Base-by-base conservation (phyloP, 768 basidiomycete genomes). In the Hysterangium stoloniferum region DNA sequence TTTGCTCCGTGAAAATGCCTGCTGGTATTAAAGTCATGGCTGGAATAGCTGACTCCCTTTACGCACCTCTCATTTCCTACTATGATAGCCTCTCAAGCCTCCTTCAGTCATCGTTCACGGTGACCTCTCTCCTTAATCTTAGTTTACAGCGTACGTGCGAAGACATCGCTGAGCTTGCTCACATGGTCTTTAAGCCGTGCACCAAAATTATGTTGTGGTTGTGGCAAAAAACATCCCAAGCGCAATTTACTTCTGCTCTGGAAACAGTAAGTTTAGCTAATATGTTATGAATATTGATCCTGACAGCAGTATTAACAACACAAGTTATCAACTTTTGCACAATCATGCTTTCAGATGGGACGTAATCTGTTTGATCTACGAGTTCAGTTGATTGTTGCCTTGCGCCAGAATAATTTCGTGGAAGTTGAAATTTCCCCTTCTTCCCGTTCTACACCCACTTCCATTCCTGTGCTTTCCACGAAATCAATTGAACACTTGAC, bases 171-270 rank as follows among this genome's bases (percentile, higher is more conserved):
- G 69, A 67, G 57, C 56, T 87, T 13, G 77, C 78, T 2, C 82
- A 91, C 61, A 64, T 91, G 15, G 66, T 80, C 3, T 88, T 82
- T 71, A 92, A 94, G 63, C 80, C 78, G 57, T 67, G 93, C 37
- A 66, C 73, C 11, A 89, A 82, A 58, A 73, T 87, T 63, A 75
- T 77, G 8, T 56, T 76, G 27, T 93, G 87, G 86, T 61, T 82
- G 11, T 92, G 86, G 84, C 66, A 69, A 8, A 71, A 68, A 28
- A 37, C 71, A 37, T 58, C 67, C 1, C 67, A 68, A 42, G 71
- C 74, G 44, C 75, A 75, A 52, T 58, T 68, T 28, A 60, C 68
- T 19, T 65, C 37, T 19, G 48, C 29, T 1, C 40, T 40, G 11
- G 37, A 50, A 19, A 66, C 17, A 72, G 77, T 51, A 67, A 69